phyloP scores from a whole-genome alignment of 78 protist species.

The Creolimax fragrantissima region DNA sequence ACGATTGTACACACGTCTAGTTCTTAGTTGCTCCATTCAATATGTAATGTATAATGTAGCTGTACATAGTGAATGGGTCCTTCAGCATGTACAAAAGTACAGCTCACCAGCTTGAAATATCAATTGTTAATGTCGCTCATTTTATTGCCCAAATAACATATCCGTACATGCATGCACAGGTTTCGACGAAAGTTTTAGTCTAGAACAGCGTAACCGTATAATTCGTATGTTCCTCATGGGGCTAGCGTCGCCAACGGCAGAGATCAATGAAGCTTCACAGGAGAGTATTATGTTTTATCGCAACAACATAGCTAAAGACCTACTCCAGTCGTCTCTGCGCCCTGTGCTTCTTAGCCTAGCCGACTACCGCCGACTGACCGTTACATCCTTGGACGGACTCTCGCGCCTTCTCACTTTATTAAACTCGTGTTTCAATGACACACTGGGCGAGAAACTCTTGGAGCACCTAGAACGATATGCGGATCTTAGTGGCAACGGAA shows the following conservation, averaged over 20 bases:
- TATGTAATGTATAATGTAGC: no score
- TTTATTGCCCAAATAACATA: no score
- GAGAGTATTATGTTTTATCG: neutral
- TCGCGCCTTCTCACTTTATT: slow-evolving; percentile 65
- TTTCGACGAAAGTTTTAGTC: neutral
- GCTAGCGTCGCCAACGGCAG: neutral
- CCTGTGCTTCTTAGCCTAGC: slow-evolving; percentile 74
- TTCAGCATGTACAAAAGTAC: no score
- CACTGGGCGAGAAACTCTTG: slow-evolving; percentile 49
- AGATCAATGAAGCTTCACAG: neutral
- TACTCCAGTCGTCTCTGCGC: slow-evolving; percentile 51
- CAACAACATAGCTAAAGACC: neutral
- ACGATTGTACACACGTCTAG: no score
- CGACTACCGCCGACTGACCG: slow-evolving; percentile 53
- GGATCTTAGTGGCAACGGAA: slow-evolving; percentile 35
- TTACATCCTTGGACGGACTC: slow-evolving; percentile 72
- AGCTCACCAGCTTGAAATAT: no score
- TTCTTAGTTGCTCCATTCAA: no score
- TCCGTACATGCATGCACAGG: no score
- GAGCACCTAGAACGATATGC: slow-evolving; percentile 68
- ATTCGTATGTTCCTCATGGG: neutral
- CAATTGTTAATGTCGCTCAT: no score
- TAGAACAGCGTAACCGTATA: neutral
- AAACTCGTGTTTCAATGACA: slow-evolving; percentile 66
- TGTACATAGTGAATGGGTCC: no score